Evolutionary conservation across 2,329 filamentous ascomycete genomes (phyloP), one percentile per base, ranked within the genome.

Genomic region (Aspergillus sp.): DNA sequence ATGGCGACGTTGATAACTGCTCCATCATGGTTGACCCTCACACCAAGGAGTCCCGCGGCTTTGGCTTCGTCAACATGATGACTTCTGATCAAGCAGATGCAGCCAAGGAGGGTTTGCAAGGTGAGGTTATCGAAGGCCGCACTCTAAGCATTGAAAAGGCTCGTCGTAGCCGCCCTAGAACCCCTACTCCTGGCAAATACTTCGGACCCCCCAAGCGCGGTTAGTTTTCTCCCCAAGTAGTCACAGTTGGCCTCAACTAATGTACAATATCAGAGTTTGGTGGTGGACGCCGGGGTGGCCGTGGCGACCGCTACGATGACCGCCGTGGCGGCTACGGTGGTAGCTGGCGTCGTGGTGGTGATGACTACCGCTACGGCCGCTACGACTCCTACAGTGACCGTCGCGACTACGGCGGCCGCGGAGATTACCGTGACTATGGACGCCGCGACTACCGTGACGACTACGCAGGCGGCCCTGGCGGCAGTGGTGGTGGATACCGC

Each of bases 1-100:
- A 98, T 71, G 95, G 95, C 67, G 92, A 96, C 74, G 95, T 99
- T 52, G 93, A 98, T 80, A 98, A 96, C 80, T 98, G 93, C 81
- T 96, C 97, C 77, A 99, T 99, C 80, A 99, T 99, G 95, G 87
- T 93, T 71, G 95, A 99, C 73, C 95, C 95, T 61, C 95, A 99
- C 78, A 96, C 91, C 71, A 96, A 96, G 80, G 95, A 99, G 79
- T 98, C 93, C 67, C 95, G 95, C 77, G 95, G 95, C 65, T 99
- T 99, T 66, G 95, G 95, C 56, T 99, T 99, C 80, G 95, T 99
- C 75, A 98, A 99, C 83, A 98, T 99, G 93, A 87, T 92, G 60
- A 96, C 91, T 57, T 86, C 91, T 48, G 93, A 98, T 55, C 90
- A 96, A 78, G 95, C 95, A 63, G 95, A 99, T 77, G 93, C 95